Evolutionary conservation across 2,329 filamentous ascomycete species (phyloP).

Genomic region (Fusarium falciforme): DNA sequence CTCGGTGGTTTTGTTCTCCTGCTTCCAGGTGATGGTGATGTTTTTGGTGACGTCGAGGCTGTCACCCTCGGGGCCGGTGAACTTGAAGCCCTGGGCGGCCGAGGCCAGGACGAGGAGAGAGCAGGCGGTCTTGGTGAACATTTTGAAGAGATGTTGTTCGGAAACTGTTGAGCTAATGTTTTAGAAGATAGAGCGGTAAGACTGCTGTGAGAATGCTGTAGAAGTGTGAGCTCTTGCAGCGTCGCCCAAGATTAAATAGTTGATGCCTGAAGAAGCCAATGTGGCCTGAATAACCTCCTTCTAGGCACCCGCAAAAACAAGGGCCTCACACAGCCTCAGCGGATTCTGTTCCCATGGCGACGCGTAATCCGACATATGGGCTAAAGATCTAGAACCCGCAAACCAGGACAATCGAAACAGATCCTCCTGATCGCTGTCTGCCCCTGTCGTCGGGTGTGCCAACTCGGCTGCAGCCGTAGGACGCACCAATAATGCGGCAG

Average conservation of each 20-base stretch:
- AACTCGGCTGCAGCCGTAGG: background rate
- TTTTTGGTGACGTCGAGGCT: background rate
- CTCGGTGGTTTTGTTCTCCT: background rate
- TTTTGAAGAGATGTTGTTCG: background rate
- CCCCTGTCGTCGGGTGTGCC: background rate
- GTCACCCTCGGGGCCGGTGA: background rate
- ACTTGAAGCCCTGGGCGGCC: background rate
- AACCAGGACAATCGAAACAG: background rate
- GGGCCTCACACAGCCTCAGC: background rate
- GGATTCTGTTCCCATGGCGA: background rate
- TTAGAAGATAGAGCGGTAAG: background rate
- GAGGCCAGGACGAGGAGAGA: background rate
- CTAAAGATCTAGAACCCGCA: background rate
- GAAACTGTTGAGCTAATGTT: background rate
- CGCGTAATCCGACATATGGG: background rate
- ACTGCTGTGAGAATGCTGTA: background rate
- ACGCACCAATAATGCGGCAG: background rate
- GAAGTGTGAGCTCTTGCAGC: background rate
- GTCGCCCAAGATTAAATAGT: background rate
- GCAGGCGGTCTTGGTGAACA: background rate
- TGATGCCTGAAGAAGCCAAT: too few species aligned
- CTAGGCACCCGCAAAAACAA: background rate
- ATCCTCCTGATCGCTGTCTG: background rate
- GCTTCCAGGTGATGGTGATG: background rate
- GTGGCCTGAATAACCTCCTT: background rate